phyloP scores from a whole-genome alignment of 208 protist genomes.

The Angomonas desouzai region DNA sequence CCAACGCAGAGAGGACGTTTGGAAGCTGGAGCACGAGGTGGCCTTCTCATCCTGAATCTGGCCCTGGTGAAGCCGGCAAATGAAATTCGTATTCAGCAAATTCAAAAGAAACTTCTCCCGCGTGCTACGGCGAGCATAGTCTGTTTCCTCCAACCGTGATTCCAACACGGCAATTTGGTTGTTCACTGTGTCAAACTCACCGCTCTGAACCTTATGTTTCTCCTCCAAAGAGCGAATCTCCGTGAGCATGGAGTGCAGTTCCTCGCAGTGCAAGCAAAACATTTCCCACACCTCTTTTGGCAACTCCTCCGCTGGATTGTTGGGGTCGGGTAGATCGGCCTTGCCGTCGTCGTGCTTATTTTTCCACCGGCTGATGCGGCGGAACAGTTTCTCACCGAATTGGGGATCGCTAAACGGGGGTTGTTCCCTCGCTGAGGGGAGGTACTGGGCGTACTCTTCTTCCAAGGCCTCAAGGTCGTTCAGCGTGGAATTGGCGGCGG shows the following conservation, averaged over 20 bases:
- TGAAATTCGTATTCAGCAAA: conserved; percentile 59
- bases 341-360: conserved; percentile 58
- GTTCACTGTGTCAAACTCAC: conserved; percentile 23
- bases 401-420: conserved; percentile 60
- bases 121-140: conserved; percentile 19
- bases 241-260: conserved; percentile 30
- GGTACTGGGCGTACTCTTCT: conserved; percentile 33
- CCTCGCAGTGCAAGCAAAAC: conserved; percentile 53
- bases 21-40: conserved; percentile 77
- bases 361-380: conserved; percentile 67
- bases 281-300: conserved; percentile 45
- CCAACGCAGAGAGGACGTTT: conserved; percentile 71
- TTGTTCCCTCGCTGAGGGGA: conserved; percentile 20
- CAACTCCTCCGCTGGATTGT: conserved; percentile 31
- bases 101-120: conserved; percentile 24
- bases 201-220: conserved; percentile 22
- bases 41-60: conserved; percentile 91
- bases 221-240: conserved; percentile 23
- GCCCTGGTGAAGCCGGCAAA: conserved; percentile 86
- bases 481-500: conserved; percentile 24
- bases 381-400: conserved; percentile 62
- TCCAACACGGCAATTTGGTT: conserved; percentile 19
- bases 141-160: conserved; percentile 21
- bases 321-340: conserved; percentile 21
- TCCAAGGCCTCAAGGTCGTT: conserved; percentile 25